Evolutionary conservation across 2,329 filamentous ascomycete species (phyloP).

Genomic region (Colletotrichum brevisporum): DNA sequence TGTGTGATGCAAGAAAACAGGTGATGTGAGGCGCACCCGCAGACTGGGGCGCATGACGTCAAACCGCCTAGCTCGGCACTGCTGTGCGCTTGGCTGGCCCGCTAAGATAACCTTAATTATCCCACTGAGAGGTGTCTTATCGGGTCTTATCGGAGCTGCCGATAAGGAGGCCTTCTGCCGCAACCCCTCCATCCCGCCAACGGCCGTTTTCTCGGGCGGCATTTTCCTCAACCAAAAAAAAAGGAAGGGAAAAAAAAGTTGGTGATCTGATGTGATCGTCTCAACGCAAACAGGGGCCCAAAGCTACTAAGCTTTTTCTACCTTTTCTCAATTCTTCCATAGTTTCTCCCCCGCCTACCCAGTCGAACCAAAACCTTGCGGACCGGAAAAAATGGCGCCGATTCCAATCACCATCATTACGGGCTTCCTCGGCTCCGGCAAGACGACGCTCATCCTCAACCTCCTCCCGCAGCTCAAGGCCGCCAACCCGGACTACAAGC

Average conservation of each 20-base stretch:
- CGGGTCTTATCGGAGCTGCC: constrained; percentile 30
- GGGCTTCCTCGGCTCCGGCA: constrained; percentile 95
- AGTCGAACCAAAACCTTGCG: background rate
- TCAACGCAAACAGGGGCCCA: constrained; percentile 26
- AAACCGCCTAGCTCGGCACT: constrained; percentile 40
- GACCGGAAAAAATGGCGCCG: constrained; percentile 65
- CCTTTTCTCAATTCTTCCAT: background rate
- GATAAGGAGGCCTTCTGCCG: constrained; percentile 1
- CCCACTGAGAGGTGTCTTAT: constrained; percentile 10
- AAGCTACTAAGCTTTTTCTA: constrained; percentile 9
- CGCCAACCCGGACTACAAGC: constrained; percentile 81
- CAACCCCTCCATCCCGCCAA: constrained; percentile 29
- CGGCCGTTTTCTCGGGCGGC: constrained; percentile 20
- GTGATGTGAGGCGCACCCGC: constrained; percentile 31
- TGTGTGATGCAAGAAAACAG: constrained; percentile 24
- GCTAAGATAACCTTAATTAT: constrained; percentile 42
- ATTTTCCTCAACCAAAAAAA: constrained; percentile 36
- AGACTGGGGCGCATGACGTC: constrained; percentile 42
- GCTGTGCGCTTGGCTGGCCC: constrained; percentile 26
- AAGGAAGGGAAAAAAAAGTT: background rate
- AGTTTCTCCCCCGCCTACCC: background rate
- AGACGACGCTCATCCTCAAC: constrained; percentile 95
- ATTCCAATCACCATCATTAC: constrained; percentile 96
- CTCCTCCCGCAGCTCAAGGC: constrained; percentile 89
- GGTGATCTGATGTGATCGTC: constrained; percentile 27